phyloP scores from a whole-genome alignment of 805 yeast species.

The Saccharomyces cerevisiae region DNA sequence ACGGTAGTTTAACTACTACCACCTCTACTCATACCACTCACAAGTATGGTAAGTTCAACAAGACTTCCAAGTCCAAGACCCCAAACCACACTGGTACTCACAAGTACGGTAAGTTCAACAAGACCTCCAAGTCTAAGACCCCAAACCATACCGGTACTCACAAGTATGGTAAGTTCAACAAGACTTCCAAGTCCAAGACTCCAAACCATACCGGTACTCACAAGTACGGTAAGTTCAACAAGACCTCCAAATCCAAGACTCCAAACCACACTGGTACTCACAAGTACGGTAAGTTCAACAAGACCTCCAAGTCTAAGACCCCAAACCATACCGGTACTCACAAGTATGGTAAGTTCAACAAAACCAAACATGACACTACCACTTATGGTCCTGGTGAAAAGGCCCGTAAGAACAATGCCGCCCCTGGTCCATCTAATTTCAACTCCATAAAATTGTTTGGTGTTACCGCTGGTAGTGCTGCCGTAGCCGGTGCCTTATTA shows the following conservation, averaged over 20 bases:
- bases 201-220: conserved; percentile 44
- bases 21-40: conserved; percentile 35
- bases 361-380: conserved; percentile 22
- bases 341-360: conserved; percentile 46
- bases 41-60: conserved; percentile 41
- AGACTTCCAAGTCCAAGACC: conserved; percentile 33
- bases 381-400: conserved; percentile 17
- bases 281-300: conserved; percentile 45
- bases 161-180: conserved; percentile 45
- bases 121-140: conserved; percentile 28
- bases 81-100: conserved; percentile 41
- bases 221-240: conserved; percentile 47
- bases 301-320: conserved; percentile 27
- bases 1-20: conserved; percentile 23
- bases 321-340: conserved; percentile 42
- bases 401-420: conserved; percentile 10
- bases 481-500: conserved; percentile 45
- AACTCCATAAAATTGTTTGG: conserved; percentile 23
- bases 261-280: conserved; percentile 42
- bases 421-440: conserved; percentile 15
- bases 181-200: conserved; percentile 26
- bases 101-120: conserved; percentile 46
- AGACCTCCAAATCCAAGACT: conserved; percentile 28
- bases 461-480: conserved; percentile 37
- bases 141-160: conserved; percentile 40